Base-by-base conservation (phyloP, 148 eudicot genomes). In the Cornus kousa region DNA sequence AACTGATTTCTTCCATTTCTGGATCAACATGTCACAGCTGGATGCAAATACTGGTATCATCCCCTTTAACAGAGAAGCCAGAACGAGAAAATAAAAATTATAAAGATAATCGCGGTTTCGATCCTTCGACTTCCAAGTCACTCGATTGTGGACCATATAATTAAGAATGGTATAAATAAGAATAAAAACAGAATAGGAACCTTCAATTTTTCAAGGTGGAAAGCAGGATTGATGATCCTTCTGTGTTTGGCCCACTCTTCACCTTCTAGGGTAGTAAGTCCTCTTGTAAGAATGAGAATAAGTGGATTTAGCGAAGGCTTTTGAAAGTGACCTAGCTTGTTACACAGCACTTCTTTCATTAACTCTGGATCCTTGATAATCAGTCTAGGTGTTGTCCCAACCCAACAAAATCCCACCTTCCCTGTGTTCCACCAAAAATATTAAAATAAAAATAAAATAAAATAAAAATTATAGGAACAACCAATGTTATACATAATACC, bases 321-420 rank as follows among this genome's bases (percentile, higher is more conserved):
- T 32, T 65, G 75, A 67, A 83, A 67, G 65, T 83, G 80, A 31
- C 89, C 89, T 81, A 80, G 72, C 77, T 85, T 86, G 83, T 89
- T 86, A 9, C 59, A 71, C 1, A 81, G 79, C 79, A 89, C 89
- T 83, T 86, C 84, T 77, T 83, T 87, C 72, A 87, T 84, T 78
- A 85, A 66, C 67, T 79, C 83, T 28, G 88, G 80, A 33, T 89
- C 87, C 71, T 73, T 66, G 68, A 87, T 76, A 24, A 83, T 83
- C 78, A 87, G 23, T 74, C 83, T 77, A 5, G 89, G 89, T 37
- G 88, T 83, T 14, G 83, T 81, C 50, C 88, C 91, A 37, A 60
- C 16, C 91, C 91, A 86, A 65, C 78, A 79, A 12, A 80, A 6
- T 31, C 80, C 71, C 70, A 86, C 75, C 55, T 83, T 85, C 67